Conservation (phyloP, 805 yeast species). For the Candida ficus region DNA sequence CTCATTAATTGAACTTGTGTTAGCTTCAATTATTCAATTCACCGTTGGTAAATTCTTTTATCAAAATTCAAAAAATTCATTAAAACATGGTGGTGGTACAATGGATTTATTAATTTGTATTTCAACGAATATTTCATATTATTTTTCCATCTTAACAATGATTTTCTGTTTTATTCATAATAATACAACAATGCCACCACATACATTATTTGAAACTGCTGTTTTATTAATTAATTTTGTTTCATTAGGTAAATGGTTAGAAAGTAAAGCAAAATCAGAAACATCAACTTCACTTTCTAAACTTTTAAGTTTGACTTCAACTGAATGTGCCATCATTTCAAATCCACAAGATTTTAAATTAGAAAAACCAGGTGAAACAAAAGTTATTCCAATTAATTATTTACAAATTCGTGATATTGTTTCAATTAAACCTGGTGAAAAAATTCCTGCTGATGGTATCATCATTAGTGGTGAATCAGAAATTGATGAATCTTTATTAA, state of each 20-base stretch:
- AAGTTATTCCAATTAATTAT: slow-evolving; percentile 64
- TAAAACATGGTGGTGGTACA: slow-evolving; percentile 67
- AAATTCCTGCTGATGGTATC: slow-evolving; percentile 87
- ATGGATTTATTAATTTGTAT: slow-evolving; percentile 90
- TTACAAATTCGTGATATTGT: slow-evolving; percentile 75
- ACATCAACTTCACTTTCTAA: slow-evolving; percentile 86
- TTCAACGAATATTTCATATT: slow-evolving; percentile 75
- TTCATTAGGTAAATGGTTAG: slow-evolving; percentile 85
- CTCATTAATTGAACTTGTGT: slow-evolving; percentile 51
- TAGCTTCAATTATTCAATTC: slow-evolving; percentile 56
- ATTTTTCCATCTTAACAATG: slow-evolving; percentile 66
- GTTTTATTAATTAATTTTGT: slow-evolving; percentile 82
- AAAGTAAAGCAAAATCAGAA: slow-evolving; percentile 87
- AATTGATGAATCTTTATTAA: slow-evolving; percentile 81
- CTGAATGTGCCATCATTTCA: slow-evolving; percentile 60
- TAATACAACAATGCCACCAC: slow-evolving; percentile 46
- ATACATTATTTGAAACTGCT: slow-evolving; percentile 77
- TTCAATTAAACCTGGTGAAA: slow-evolving; percentile 78
- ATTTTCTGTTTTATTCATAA: slow-evolving; percentile 40
- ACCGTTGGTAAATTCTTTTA: slow-evolving; percentile 64
- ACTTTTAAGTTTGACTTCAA: slow-evolving; percentile 75
- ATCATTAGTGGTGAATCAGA: slow-evolving; percentile 76
- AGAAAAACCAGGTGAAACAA: slow-evolving; percentile 29
- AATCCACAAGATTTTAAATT: slow-evolving; percentile 25
- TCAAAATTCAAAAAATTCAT: slow-evolving; percentile 56